Base-by-base conservation (phyloP, 2,329 filamentous ascomycete genomes). In the Sporothrix pseudoabietina region DNA sequence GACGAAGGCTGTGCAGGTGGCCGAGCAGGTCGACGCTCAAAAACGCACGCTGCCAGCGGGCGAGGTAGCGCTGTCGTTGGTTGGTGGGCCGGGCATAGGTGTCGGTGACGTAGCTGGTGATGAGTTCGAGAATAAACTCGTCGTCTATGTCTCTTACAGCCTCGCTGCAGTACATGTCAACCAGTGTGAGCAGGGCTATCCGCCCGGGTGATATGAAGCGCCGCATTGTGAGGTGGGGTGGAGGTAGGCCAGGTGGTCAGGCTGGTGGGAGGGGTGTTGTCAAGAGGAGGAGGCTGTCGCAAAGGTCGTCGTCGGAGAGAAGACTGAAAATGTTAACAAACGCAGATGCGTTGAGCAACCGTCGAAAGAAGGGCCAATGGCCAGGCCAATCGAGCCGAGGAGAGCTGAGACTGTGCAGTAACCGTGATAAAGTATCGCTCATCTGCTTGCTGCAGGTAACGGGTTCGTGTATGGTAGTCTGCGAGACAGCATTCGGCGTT, bases 111-210 rank as follows among this genome's bases (percentile, higher is more conserved):
- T 85, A 80, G 35, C 80, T 80, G 6, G 81, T 80, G 63, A 85
- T 77, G 22, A 82, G 83, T 76, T 82, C 82, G 55, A 86, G 77
- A 8, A 83, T 80, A 14, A 82, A 80, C 4, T 82, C 79, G 71
- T 84, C 83, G 72, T 81, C 81, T 30, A 81, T 78, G 72, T 82
- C 83, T 9, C 83, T 82, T 7, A 85, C 79, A 1, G 81, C 82
- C n/a, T 89, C 90, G 76, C 92, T 90, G 52, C 89, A 89, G 82
- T 99, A 98, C 71, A 98, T 86, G 78, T 94, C 89, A 71, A 96
- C 87, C 71, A 99, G 87, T 72, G 90, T 89, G 72, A 98, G 87
- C 32, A 98, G 86, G 78, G 92, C 91, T 77, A 98, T 88, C 80
- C 96, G 97, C 52, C 74, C 74, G 3, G 76, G 75, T 26, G 76